Evolutionary conservation across 768 basidiomycete species (phyloP), one percentile per base, ranked within the genome.

Genomic region (Leccinum truebloodii): DNA sequence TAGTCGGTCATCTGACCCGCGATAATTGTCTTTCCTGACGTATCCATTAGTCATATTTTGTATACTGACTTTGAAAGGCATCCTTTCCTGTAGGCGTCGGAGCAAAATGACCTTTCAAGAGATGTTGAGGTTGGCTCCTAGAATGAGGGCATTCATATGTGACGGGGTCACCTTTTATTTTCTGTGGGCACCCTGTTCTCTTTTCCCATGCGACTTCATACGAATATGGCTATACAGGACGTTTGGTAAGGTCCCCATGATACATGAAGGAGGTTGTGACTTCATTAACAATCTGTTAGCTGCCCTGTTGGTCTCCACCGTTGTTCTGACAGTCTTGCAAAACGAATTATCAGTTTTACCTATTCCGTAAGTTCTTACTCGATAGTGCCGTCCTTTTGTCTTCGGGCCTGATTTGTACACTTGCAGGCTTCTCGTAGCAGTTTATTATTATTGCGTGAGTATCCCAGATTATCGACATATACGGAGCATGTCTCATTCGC

Each of bases 371-470:
- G 69, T 1, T 12, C 14, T 48, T 52, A 28, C 34, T 6, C 16
- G 20, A 1, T 18, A 24, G 10, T 51, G 26, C 34, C 32, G 44
- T 55, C 12, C n/a, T 20, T 28, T 26, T 9, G 30, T 28, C 26
- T 20, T 32, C 14, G 4, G 30, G 34, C 55, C 41, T 68, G 26
- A 63, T 59, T 51, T 53, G 18, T 46, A 52, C 53, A 20, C n/a
- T 50, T 50, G 10, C 52, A 69, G 68, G 26, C 24, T 60, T 0
- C 66, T 69, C 3, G 32, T 69, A 8, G 59, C 63, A 1, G 54
- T 52, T 14, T 69, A 69, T 57, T 65, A 66, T 0, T 68, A 65
- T 28, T 70, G 68, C 20, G 68, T 69, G 59, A 57, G 69, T 65
- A 59, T 22, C 2, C 7, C 1, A 14, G 24, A 24, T 24, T 24